phyloP scores from a whole-genome alignment of 108 stramenopile species.

The Pseudonitzschia multiseries region DNA sequence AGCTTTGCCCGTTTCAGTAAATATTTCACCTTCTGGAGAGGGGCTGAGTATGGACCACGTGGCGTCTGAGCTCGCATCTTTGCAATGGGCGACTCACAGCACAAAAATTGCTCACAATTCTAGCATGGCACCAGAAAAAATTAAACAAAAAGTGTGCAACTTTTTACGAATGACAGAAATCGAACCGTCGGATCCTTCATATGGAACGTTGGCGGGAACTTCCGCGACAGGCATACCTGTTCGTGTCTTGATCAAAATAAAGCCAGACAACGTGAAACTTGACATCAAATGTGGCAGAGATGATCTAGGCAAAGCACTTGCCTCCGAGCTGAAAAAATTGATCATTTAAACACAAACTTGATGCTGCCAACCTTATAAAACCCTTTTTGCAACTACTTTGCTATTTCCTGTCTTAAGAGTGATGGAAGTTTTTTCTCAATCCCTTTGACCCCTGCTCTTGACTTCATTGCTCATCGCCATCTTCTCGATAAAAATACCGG shows the following conservation, averaged over 20 bases:
- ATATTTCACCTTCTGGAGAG: slow-evolving; percentile 26
- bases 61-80: slow-evolving; percentile 30
- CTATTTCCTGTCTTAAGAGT: too few relatives aligned
- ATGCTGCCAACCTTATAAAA: not conserved
- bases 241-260: slow-evolving; percentile 47
- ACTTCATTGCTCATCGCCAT: too few relatives aligned
- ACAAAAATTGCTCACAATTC: slow-evolving; percentile 26
- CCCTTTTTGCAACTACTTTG: too few relatives aligned
- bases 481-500: too few relatives aligned
- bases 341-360: slow-evolving; percentile 12
- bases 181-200: slow-evolving; percentile 29
- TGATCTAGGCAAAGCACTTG: slow-evolving; percentile 38
- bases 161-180: slow-evolving; percentile 39
- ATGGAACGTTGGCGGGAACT: slow-evolving; percentile 42
- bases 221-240: slow-evolving; percentile 33
- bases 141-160: slow-evolving; percentile 23
- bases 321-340: slow-evolving; percentile 47
- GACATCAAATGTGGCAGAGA: slow-evolving; percentile 46
- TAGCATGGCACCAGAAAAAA: not conserved
- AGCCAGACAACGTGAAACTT: slow-evolving; percentile 40
- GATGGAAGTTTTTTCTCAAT: too few relatives aligned
- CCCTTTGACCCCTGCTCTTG: too few relatives aligned
- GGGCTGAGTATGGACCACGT: slow-evolving; percentile 45
- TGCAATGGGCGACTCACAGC: slow-evolving; percentile 33
- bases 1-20: slow-evolving; percentile 31